Evolutionary conservation across 2,329 filamentous ascomycete species (phyloP).

Genomic region (Sclerotinia glacialis): DNA sequence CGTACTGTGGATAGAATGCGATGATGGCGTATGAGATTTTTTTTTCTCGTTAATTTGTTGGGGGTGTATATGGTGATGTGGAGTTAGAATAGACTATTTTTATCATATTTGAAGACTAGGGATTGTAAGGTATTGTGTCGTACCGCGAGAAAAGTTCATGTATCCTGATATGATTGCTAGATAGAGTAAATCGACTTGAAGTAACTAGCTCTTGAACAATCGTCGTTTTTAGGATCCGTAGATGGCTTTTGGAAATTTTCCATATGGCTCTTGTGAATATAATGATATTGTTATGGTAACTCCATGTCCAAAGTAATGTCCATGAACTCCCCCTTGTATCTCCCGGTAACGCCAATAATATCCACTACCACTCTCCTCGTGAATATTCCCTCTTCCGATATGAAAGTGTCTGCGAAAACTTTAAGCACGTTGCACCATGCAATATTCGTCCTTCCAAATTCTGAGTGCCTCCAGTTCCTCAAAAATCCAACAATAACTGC

Average conservation of each 20-base stretch:
- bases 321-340: background rate
- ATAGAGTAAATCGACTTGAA: too few species aligned
- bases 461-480: conserved; percentile 31
- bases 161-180: too few species aligned
- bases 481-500: conserved; percentile 84
- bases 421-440: background rate
- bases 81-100: background rate
- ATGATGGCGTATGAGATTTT: conserved; percentile 3
- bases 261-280: too few species aligned
- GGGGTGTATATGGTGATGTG: background rate
- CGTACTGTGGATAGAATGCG: conserved; percentile 9
- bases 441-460: background rate
- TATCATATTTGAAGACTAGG: background rate
- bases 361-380: background rate
- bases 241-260: background rate
- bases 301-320: background rate
- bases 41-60: background rate
- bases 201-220: background rate
- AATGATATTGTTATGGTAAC: background rate
- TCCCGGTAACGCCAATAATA: background rate
- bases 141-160: background rate
- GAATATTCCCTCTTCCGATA: background rate
- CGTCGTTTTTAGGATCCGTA: background rate
- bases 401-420: background rate
- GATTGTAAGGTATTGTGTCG: background rate